Evolutionary conservation across 1,139 yeast genomes (phyloP).

Genomic region (Debaryomyces nepalensis): DNA sequence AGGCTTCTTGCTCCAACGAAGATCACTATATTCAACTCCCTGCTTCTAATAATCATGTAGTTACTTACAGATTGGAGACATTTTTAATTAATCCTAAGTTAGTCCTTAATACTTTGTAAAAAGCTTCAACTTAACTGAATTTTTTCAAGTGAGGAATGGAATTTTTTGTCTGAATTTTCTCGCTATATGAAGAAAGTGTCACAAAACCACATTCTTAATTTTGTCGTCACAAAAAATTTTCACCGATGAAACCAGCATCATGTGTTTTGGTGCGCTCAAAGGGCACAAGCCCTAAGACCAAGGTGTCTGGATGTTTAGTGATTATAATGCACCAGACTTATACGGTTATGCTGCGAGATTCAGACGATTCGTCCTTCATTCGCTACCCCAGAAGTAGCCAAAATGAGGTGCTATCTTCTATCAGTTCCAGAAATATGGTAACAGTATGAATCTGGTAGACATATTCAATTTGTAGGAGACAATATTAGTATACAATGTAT

Average conservation of each 20-base stretch:
- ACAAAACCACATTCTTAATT: conserved; percentile 12
- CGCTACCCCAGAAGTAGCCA: no score
- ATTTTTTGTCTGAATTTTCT: conserved; percentile 15
- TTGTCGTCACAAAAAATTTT: conserved; percentile 10
- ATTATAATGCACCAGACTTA: no score
- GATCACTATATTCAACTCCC: conserved; percentile 3
- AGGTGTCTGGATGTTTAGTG: conserved; percentile 3
- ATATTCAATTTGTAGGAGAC: no score
- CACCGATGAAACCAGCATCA: conserved; percentile 5
- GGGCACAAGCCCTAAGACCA: neutral
- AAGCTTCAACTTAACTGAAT: conserved; percentile 13
- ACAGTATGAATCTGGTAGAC: no score
- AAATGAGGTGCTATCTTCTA: no score
- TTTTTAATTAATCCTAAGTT: conserved; percentile 24
- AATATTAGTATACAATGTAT: no score
- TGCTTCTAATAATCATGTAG: neutral
- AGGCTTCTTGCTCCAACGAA: neutral
- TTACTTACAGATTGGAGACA: conserved; percentile 36
- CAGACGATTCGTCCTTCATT: no score
- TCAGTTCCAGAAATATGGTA: no score
- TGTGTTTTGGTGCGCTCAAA: neutral
- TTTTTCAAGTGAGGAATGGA: conserved; percentile 12
- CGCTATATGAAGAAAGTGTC: conserved; percentile 11
- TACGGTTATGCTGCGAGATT: no score
- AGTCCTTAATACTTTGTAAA: conserved; percentile 16